These are phyloP conservation scores for Auxenochlorella pyrenoidosa DNA, from an alignment of 139 green algal genomes.

Conservation along the genomic window DNA sequence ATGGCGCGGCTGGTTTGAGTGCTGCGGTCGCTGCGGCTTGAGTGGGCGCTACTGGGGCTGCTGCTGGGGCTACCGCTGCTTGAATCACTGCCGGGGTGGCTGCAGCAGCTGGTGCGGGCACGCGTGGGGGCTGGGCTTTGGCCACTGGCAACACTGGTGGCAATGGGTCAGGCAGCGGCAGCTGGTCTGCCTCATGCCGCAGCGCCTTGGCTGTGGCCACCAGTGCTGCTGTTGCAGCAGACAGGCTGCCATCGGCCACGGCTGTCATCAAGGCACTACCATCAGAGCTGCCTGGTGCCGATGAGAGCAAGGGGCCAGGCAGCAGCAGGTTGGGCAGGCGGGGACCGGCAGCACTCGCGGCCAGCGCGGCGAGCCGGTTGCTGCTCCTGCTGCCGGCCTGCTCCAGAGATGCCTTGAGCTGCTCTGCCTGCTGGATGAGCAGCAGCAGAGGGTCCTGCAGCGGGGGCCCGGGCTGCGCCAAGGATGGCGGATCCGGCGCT, in stretches of 20 bases:
- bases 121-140: neutral
- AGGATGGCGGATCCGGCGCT: neutral
- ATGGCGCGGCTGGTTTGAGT: neutral
- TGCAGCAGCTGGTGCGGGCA: neutral
- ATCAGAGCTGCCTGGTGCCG: neutral
- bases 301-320: neutral
- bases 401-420: conserved; percentile 14
- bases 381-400: neutral
- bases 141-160: neutral
- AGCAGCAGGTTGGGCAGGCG: conserved; percentile 29
- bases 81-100: neutral
- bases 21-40: neutral
- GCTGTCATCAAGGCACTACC: neutral
- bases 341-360: neutral
- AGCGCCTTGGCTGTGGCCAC: conserved; percentile 9
- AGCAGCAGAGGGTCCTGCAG: conserved; percentile 11
- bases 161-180: neutral
- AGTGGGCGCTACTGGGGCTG: neutral
- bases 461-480: neutral
- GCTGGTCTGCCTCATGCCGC: neutral
- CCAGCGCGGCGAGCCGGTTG: neutral
- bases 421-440: conserved; percentile 31
- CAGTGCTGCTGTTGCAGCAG: neutral
- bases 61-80: neutral
- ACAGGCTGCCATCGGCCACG: neutral